Base-by-base conservation (phyloP, 2,329 filamentous ascomycete species). In the Fusarium albidum region DNA sequence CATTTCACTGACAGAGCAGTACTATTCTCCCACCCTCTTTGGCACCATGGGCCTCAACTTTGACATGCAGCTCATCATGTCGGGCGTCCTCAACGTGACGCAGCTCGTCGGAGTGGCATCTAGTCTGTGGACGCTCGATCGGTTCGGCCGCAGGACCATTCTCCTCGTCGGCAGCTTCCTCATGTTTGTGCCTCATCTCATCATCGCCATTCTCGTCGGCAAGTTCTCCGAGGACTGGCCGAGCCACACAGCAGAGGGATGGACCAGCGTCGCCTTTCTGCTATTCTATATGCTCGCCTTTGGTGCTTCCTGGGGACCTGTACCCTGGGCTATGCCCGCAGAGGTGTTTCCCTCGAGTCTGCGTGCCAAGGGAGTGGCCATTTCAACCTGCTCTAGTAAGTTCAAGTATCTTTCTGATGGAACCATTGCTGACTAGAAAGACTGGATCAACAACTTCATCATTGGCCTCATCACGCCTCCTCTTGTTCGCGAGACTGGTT, bases 361-460 rank as follows among this genome's bases (percentile, higher is more conserved):
- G 1, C 76, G 86, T 9, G 83, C 85, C 2, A 88, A 89, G 66
- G 86, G 86, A 21, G 82, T 86, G 3, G 82, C 84, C 0, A 73
- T 87, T 10, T 80, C 80, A 0, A 85, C 83, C 0, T 82, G 78
- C 54, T 80, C 79, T 2, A 87, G 65, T 69, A 68, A 33, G 61
- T 56, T 2, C 9, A 2, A 5, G 4, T 0, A 2, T 1, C 12
- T 8, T 3, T 7, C 4, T 4, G 6, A 3, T 2, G 3, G 13
- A 26, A 6, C 7, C 7, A 15, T 8, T 9, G 25, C 48, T 56
- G 45, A 56, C 18, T 13, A 7, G 2, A 6, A 25, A 69, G 67
- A 84, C 66, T 89, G 85, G 76, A 64, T 87, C 3, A 84, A 81
- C 67, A 87, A 88, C 67, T 87, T 88, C 57, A 80, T 85, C 43